These are phyloP conservation scores for Ophiocordyceps sinensis DNA, from an alignment of 2,329 filamentous ascomycete species.

Conservation along the genomic window DNA sequence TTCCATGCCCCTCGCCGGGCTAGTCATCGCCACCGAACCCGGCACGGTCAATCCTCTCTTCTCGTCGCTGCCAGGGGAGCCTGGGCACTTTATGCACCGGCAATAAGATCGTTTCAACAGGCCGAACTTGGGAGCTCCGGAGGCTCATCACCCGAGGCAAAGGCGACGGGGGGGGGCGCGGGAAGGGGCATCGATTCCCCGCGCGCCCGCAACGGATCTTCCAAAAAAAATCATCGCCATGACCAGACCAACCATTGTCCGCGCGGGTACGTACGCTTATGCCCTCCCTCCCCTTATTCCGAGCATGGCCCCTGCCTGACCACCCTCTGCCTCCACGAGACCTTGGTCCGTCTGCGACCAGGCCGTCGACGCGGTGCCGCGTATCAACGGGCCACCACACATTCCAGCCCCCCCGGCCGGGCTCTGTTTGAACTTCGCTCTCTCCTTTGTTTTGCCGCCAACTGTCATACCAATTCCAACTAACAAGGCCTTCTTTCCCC, in stretches of 20 bases:
- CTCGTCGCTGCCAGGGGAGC: too few species aligned
- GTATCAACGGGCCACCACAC: neutral
- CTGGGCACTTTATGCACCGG: neutral
- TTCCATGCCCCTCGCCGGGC: too few species aligned
- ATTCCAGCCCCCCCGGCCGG: neutral
- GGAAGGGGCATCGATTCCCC: neutral
- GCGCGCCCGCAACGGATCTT: neutral
- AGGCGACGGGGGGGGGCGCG: neutral
- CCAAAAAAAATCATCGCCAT: conserved; percentile 20
- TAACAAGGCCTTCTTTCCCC: conserved; percentile 1
- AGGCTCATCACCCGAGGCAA: neutral
- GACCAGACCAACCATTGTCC: conserved; percentile 45
- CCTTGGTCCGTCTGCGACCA: neutral
- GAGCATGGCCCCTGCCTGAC: conserved; percentile 7
- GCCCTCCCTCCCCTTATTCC: conserved; percentile 2
- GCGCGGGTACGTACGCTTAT: conserved; percentile 37
- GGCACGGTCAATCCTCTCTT: too few species aligned
- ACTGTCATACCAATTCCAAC: conserved; percentile 3
- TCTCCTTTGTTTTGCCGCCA: neutral
- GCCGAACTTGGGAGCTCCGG: neutral
- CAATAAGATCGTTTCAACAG: too few species aligned
- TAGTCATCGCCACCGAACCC: too few species aligned
- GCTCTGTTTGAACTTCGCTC: neutral
- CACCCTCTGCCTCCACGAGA: conserved; percentile 1
- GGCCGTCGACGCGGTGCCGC: neutral